phyloP scores from a whole-genome alignment of 108 stramenopile genomes.

The Nannochloropsis granulata region DNA sequence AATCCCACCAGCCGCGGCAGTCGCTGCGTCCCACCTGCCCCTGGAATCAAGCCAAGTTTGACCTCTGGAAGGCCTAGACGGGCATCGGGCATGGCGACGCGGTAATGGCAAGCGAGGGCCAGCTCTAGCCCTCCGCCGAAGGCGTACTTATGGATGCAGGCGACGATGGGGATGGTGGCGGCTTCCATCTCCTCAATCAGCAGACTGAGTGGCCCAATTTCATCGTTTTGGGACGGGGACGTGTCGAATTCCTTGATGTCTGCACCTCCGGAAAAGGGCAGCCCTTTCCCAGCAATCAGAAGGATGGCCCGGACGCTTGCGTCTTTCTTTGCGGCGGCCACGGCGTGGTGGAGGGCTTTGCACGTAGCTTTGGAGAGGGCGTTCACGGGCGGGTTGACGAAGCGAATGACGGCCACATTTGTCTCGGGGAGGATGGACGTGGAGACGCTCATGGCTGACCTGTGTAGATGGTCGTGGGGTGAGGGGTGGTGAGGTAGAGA shows the following conservation, averaged over 20 bases:
- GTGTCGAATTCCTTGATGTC: conserved; percentile 29
- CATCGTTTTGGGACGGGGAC: neutral
- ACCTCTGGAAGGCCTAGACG: conserved; percentile 27
- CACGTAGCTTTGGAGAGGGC: neutral
- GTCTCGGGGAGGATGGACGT: neutral
- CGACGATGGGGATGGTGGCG: conserved; percentile 12
- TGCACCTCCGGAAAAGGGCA: conserved; percentile 20
- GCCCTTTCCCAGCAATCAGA: conserved; percentile 8
- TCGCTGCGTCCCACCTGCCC: conserved; percentile 92
- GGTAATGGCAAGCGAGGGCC: conserved; percentile 30
- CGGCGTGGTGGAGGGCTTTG: neutral
- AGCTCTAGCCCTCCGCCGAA: conserved; percentile 32
- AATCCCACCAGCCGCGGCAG: conserved; percentile 69
- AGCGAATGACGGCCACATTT: neutral
- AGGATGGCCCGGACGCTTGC: neutral
- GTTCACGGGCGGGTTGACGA: neutral
- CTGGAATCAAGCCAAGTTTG: conserved; percentile 33
- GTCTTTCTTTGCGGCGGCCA: conserved; percentile 1
- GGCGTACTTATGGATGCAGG: conserved; percentile 24
- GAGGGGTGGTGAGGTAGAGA: too few relatives aligned
- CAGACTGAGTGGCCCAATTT: neutral
- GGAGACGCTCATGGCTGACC: neutral
- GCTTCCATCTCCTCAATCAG: conserved; percentile 8
- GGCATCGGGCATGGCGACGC: conserved; percentile 22
- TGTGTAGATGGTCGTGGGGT: too few relatives aligned